These are phyloP conservation scores for Xylaria arbuscula DNA, from an alignment of 2,329 filamentous ascomycete genomes.

Conservation along the genomic window DNA sequence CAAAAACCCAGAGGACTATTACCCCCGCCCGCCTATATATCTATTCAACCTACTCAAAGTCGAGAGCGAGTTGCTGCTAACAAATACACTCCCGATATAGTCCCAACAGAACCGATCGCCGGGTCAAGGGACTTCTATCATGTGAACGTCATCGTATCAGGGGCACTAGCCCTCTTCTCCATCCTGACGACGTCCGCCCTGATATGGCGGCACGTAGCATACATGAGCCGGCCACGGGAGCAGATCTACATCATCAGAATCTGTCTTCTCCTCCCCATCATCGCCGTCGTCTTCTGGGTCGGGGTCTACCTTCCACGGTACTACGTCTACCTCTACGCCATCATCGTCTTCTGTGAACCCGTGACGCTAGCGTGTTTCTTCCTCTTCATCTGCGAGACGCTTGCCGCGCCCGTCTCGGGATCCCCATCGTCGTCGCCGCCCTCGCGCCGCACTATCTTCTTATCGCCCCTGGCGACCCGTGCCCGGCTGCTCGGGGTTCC, in stretches of 20 bases:
- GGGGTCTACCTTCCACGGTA: slow-evolving; percentile 52
- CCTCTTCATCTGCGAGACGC: slow-evolving; percentile 57
- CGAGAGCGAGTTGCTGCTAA: slow-evolving; percentile 2
- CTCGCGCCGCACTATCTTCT: slow-evolving; percentile 51
- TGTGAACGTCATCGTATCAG: slow-evolving; percentile 54
- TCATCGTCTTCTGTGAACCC: slow-evolving; percentile 54
- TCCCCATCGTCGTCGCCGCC: not conserved
- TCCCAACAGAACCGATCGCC: slow-evolving; percentile 35
- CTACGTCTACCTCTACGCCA: slow-evolving; percentile 55
- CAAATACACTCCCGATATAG: slow-evolving; percentile 15
- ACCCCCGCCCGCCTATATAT: not conserved
- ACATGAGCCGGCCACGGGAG: slow-evolving; percentile 55
- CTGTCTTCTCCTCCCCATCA: slow-evolving; percentile 55
- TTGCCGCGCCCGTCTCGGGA: slow-evolving; percentile 44
- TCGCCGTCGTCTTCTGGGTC: slow-evolving; percentile 55
- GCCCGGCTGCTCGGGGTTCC: slow-evolving; percentile 19
- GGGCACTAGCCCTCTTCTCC: slow-evolving; percentile 50
- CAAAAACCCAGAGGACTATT: not conserved
- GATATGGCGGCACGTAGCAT: slow-evolving; percentile 53
- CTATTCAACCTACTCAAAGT: not conserved
- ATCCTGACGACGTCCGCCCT: slow-evolving; percentile 47
- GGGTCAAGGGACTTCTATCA: slow-evolving; percentile 39
- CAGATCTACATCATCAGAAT: slow-evolving; percentile 59
- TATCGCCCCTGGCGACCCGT: slow-evolving; percentile 50
- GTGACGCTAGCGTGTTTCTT: slow-evolving; percentile 58